A percentile compares a stretch with the other conserved stretches of the same genome.
Conservation (phyloP, 2,329 filamentous ascomycete species). For the Raffaelea ambrosiae region DNA sequence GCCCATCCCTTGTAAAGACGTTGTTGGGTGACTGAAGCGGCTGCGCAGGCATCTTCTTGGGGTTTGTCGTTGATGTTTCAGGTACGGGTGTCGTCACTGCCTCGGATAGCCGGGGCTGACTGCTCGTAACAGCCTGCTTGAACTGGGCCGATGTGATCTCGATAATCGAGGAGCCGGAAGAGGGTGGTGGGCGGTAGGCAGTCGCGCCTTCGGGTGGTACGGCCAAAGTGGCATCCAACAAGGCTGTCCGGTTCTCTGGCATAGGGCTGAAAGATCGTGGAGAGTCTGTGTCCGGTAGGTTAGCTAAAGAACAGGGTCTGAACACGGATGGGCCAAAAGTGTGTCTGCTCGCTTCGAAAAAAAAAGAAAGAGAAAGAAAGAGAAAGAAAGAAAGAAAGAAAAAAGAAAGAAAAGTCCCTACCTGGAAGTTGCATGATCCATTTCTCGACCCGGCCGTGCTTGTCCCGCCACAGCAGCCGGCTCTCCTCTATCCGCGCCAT, state of each 20-base stretch:
- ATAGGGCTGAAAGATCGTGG: no score
- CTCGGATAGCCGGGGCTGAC: no score
- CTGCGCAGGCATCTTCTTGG: no score
- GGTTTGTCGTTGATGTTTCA: no score
- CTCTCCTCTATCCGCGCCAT: slow-evolving; percentile 6
- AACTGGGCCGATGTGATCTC: slow-evolving; percentile 10
- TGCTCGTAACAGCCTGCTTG: not conserved
- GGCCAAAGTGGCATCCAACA: no score
- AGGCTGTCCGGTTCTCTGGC: no score
- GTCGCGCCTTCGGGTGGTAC: no score
- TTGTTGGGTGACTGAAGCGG: no score
- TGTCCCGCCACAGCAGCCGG: slow-evolving; percentile 8
- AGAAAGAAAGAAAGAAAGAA: not conserved
- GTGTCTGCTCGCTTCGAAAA: not conserved
- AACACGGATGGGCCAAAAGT: no score
- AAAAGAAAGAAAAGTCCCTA: not conserved
- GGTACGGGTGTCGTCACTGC: not conserved
- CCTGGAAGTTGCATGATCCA: slow-evolving; percentile 2
- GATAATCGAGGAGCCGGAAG: slow-evolving; percentile 8
- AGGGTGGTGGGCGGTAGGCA: not conserved
- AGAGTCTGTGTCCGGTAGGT: no score
- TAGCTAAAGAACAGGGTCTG: no score
- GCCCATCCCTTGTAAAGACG: no score
- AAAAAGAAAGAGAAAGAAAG: not conserved
- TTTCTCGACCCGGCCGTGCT: slow-evolving; percentile 1